A percentile compares a stretch with the other conserved stretches of the same genome.
Conservation (phyloP, 2,329 filamentous ascomycete species). For the Botrytis aclada region DNA sequence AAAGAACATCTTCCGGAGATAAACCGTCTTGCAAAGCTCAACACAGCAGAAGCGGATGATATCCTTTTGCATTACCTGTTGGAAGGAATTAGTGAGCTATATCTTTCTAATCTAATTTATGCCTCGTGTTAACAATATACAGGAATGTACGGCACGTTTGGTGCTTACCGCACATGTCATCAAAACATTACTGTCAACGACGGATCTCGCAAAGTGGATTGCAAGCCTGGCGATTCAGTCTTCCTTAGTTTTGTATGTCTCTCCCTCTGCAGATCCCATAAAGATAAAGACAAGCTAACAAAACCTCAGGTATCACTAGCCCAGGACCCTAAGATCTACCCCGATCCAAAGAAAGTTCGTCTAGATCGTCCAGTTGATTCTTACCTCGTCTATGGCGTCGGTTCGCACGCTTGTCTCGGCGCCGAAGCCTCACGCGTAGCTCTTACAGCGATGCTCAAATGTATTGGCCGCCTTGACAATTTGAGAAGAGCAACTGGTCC, state of each 20-base stretch:
- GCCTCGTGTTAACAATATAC: not conserved
- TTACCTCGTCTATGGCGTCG: constrained; percentile 64
- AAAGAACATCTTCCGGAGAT: constrained; percentile 59
- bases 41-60: constrained; percentile 55
- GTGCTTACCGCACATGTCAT: constrained; percentile 50
- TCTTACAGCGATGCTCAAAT: constrained; percentile 53
- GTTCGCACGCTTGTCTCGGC: constrained; percentile 61
- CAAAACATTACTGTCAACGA: constrained; percentile 17
- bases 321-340: constrained; percentile 55
- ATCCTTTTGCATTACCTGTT: constrained; percentile 64
- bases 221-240: constrained; percentile 17
- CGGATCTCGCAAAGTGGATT: constrained; percentile 4
- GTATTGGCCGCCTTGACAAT: constrained; percentile 20
- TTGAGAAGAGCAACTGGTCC: constrained; percentile 20
- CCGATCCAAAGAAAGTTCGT: constrained; percentile 57
- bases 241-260: constrained; percentile 17
- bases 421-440: constrained; percentile 43
- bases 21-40: constrained; percentile 53
- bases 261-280: too few species aligned
- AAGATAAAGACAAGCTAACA: not conserved
- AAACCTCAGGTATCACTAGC: constrained; percentile 5
- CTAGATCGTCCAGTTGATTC: constrained; percentile 59
- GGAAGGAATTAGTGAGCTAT: constrained; percentile 47
- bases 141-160: constrained; percentile 58
- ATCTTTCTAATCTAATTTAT: not conserved